A percentile compares a stretch with the other conserved stretches of the same genome.
Conservation (phyloP, 176 grass and related monocot genomes). For the Juncus inflexus region DNA sequence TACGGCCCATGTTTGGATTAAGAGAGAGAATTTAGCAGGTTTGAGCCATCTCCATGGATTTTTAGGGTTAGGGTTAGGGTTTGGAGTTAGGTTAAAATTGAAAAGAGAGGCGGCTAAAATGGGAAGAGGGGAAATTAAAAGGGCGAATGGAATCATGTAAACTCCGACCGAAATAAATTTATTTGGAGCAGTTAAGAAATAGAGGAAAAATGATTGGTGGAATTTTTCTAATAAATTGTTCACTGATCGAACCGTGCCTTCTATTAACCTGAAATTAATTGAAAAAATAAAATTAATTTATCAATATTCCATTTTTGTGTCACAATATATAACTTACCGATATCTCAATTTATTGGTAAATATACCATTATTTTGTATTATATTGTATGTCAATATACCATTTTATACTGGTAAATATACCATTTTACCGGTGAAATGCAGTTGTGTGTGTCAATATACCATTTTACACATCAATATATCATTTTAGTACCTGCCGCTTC, state of each 20-base stretch:
- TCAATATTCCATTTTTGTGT: too few species aligned
- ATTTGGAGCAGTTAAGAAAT: constrained; percentile 80
- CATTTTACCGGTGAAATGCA: too few species aligned
- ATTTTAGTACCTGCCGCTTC: constrained; percentile 42
- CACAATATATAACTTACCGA: too few species aligned
- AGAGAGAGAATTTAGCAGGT: too few species aligned
- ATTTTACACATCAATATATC: too few species aligned
- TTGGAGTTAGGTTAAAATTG: constrained; percentile 11
- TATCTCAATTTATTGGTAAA: too few species aligned
- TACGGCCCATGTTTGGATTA: too few species aligned
- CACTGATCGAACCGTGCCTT: constrained; percentile 63
- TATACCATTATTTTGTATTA: too few species aligned
- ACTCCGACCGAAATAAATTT: constrained; percentile 96
- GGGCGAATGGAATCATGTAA: constrained; percentile 92
- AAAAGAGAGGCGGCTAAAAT: constrained; percentile 83
- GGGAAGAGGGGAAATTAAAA: constrained; percentile 70
- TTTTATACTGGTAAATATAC: too few species aligned
- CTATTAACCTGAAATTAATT: constrained; percentile 34
- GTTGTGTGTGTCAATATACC: constrained; percentile 39
- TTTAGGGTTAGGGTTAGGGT: too few species aligned
- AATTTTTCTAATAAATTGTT: constrained; percentile 70
- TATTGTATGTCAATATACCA: too few species aligned
- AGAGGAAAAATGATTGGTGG: constrained; percentile 57
- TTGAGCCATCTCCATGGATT: too few species aligned
- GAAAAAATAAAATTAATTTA: constrained; percentile 13